Evolutionary conservation across 805 yeast genomes (phyloP).

Genomic region (Lipomyces sp.): DNA sequence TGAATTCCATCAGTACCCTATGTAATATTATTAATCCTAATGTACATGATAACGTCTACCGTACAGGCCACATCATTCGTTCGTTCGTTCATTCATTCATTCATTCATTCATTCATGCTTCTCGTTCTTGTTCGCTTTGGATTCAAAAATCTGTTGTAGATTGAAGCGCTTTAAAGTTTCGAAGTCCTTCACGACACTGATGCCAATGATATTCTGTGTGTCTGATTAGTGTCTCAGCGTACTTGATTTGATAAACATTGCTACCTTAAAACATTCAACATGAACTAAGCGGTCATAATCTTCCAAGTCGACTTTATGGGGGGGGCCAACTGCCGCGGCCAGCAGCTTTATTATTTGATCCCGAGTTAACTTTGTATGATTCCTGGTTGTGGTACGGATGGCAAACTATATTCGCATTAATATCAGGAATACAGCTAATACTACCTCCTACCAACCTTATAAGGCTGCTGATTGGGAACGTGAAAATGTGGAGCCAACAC

Average conservation of each 20-base stretch:
- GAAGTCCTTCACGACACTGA: constrained; percentile 72
- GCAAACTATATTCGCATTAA: constrained; percentile 58
- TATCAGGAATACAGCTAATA: constrained; percentile 13
- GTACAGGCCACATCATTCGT: no score
- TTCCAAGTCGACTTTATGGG: constrained; percentile 80
- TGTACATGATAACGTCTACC: neutral
- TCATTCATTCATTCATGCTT: neutral
- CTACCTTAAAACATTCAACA: constrained; percentile 78
- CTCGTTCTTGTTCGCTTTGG: constrained; percentile 10
- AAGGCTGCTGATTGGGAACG: constrained; percentile 43
- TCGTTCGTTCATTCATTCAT: neutral
- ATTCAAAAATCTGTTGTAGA: constrained; percentile 70
- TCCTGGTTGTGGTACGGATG: constrained; percentile 76
- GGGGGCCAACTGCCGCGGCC: constrained; percentile 73
- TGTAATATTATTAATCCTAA: neutral
- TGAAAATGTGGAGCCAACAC: constrained; percentile 77
- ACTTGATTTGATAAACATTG: neutral
- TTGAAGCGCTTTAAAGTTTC: constrained; percentile 70
- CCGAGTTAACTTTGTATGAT: constrained; percentile 73
- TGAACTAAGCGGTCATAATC: constrained; percentile 75
- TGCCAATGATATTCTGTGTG: constrained; percentile 71
- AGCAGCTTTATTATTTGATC: constrained; percentile 73
- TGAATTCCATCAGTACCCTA: neutral
- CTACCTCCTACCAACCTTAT: constrained; percentile 24
- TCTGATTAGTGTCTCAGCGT: neutral